These are phyloP conservation scores for Astrothelium subdiscretum DNA, from an alignment of 495 filamentous ascomycete species.

Conservation along the genomic window DNA sequence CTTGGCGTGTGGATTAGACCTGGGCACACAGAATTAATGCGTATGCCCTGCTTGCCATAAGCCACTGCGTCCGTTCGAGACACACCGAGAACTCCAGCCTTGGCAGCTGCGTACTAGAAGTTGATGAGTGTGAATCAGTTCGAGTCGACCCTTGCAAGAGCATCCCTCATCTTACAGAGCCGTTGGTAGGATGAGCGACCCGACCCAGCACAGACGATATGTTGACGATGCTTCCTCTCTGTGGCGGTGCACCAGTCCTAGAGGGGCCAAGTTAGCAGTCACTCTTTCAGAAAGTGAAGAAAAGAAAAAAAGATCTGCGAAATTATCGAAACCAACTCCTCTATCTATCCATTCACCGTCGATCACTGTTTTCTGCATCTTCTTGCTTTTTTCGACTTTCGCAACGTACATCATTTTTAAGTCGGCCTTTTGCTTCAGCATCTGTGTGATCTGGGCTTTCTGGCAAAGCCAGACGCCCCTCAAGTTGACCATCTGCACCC, in stretches of 20 bases:
- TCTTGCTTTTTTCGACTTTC: neutral
- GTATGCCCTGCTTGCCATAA: conserved; percentile 34
- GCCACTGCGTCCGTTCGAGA: conserved; percentile 37
- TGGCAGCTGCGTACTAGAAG: neutral
- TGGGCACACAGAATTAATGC: conserved; percentile 41
- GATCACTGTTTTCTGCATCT: conserved; percentile 2
- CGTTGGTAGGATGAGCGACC: conserved; percentile 10
- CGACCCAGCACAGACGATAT: conserved; percentile 24
- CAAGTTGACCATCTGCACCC: conserved; percentile 35
- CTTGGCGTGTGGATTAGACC: neutral
- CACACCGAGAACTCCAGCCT: conserved; percentile 28
- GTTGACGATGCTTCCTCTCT: conserved; percentile 26
- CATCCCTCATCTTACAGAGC: conserved; percentile 27
- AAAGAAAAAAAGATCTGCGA: neutral
- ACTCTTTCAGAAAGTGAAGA: conserved; percentile 4
- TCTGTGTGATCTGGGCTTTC: conserved; percentile 36
- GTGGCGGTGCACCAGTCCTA: neutral
- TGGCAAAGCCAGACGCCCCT: conserved; percentile 39
- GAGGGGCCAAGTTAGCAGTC: neutral
- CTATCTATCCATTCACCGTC: neutral
- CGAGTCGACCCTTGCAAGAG: conserved; percentile 32
- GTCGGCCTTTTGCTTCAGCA: conserved; percentile 36
- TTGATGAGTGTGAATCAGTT: neutral
- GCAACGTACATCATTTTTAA: conserved; percentile 2
- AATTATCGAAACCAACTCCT: neutral